Percentiles rank a stretch among this genome's conserved stretches.
These are phyloP conservation scores for Kwoniella mangroviensis DNA, from an alignment of 768 basidiomycete genomes.

Conservation along the genomic window DNA sequence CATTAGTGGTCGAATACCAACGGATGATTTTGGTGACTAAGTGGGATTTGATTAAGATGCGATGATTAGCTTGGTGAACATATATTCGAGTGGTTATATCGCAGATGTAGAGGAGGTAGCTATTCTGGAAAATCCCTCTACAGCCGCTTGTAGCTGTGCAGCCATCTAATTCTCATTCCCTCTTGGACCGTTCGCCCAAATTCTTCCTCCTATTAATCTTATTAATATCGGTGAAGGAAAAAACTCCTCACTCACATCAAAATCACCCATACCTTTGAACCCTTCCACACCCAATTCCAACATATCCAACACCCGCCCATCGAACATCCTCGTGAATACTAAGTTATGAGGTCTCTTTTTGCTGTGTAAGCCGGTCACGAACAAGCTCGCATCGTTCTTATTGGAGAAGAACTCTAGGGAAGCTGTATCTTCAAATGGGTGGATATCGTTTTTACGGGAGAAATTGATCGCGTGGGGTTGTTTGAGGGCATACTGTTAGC, in stretches of 20 bases:
- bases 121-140: too few relatives aligned
- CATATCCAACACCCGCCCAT: conserved; percentile 88
- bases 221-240: too few relatives aligned
- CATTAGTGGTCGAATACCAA: conserved; percentile 88
- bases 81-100: too few relatives aligned
- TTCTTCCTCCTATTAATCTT: too few relatives aligned
- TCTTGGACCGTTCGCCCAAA: too few relatives aligned
- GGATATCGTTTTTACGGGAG: conserved; percentile 87
- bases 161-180: too few relatives aligned
- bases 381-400: conserved; percentile 94
- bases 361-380: conserved; percentile 84
- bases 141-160: too few relatives aligned
- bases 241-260: conserved; percentile 73
- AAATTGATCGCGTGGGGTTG: conserved; percentile 88
- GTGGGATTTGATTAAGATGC: too few relatives aligned
- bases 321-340: conserved; percentile 83
- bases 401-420: conserved; percentile 89
- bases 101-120: too few relatives aligned
- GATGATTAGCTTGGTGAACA: too few relatives aligned
- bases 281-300: conserved; percentile 87
- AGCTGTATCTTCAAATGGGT: conserved; percentile 82
- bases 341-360: conserved; percentile 93
- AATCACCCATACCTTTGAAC: conserved; percentile 75
- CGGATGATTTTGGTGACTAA: conserved; percentile 83
- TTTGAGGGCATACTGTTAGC: conserved; percentile 82